phyloP scores from a whole-genome alignment of 768 basidiomycete species.

The Boletus coccyginus region DNA sequence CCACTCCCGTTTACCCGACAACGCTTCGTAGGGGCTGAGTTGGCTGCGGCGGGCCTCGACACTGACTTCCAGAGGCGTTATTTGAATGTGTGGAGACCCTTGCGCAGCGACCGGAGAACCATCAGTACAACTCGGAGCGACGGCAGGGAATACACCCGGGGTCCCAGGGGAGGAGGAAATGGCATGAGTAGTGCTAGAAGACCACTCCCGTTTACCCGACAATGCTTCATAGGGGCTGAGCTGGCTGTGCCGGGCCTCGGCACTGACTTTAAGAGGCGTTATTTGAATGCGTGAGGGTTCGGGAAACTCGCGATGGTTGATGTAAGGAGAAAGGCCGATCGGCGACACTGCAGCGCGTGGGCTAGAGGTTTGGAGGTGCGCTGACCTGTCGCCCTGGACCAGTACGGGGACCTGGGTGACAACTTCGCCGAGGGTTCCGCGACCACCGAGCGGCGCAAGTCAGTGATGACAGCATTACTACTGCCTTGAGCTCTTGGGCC shows the following conservation, averaged over 20 bases:
- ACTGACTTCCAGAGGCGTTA: neutral
- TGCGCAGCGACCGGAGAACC: no score
- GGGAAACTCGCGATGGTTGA: neutral
- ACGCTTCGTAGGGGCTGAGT: neutral
- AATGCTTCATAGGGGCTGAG: neutral
- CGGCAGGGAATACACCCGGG: no score
- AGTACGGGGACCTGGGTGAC: neutral
- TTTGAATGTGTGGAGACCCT: neutral
- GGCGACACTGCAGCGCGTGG: neutral
- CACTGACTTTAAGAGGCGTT: neutral
- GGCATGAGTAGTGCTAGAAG: no score
- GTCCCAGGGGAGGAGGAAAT: no score
- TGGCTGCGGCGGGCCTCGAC: neutral
- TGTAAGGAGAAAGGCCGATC: slow-evolving; percentile 1
- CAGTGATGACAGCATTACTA: neutral
- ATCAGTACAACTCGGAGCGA: no score
- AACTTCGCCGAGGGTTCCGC: neutral
- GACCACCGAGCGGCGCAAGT: neutral
- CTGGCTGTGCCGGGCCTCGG: neutral
- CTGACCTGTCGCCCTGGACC: neutral
- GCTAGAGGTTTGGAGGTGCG: neutral
- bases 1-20: neutral
- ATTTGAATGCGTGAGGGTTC: neutral
- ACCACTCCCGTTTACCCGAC: neutral
- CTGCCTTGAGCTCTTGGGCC: neutral